These are phyloP conservation scores for Penicillium flavigenum DNA, from an alignment of 495 filamentous ascomycete species.

Conservation along the genomic window DNA sequence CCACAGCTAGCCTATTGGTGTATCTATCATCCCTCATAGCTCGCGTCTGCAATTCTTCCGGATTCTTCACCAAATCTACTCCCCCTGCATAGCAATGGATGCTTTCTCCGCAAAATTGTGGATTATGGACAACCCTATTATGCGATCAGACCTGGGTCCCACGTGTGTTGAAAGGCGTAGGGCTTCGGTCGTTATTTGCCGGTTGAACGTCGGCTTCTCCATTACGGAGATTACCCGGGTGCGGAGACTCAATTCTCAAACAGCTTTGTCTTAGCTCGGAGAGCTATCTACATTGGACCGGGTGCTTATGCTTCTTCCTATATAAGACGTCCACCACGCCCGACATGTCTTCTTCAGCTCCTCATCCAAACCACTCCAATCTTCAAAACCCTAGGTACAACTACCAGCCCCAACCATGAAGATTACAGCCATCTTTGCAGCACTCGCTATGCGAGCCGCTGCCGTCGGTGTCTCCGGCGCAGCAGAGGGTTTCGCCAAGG, in stretches of 20 bases:
- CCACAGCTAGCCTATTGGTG: background rate
- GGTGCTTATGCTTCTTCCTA: background rate
- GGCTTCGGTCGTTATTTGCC: background rate
- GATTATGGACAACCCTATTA: background rate
- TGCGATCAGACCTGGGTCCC: background rate
- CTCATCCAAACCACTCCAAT: background rate
- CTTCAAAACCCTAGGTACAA: background rate
- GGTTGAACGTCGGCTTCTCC: background rate
- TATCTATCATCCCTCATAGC: background rate
- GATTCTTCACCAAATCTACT: background rate
- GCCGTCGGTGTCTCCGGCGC: slow-evolving; percentile 37
- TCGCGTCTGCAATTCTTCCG: background rate
- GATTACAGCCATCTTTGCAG: slow-evolving; percentile 21
- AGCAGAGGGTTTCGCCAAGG: slow-evolving; percentile 44
- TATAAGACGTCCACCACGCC: slow-evolving; percentile 5
- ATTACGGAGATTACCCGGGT: background rate
- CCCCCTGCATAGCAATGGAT: background rate
- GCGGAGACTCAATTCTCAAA: background rate
- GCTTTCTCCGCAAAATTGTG: slow-evolving; percentile 5
- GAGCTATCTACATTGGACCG: background rate
- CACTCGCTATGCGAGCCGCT: slow-evolving; percentile 28
- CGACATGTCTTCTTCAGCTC: background rate
- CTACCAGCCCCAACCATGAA: slow-evolving; percentile 19
- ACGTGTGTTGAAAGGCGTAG: background rate
- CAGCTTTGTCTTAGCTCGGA: slow-evolving; percentile 1